Evolutionary conservation across 768 basidiomycete species (phyloP).

Genomic region (Mycena vulgaris): DNA sequence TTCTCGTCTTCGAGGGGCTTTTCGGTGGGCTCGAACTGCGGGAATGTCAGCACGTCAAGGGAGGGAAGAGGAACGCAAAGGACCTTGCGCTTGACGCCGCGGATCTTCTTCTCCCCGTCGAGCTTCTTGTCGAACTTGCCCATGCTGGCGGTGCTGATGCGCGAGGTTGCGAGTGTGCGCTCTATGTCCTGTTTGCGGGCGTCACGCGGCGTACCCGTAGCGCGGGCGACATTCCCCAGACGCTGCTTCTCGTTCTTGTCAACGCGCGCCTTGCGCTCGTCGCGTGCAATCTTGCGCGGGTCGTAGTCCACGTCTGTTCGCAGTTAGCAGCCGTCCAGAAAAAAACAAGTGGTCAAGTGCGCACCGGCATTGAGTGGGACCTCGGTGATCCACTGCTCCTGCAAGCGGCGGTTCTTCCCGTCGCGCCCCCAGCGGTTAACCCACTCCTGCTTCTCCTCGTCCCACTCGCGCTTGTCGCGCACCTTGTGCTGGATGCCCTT

Average conservation of each 20-base stretch:
- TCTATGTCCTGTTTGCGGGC: slow-evolving; percentile 83
- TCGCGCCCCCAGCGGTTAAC: slow-evolving; percentile 91
- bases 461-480: slow-evolving; percentile 89
- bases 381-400: slow-evolving; percentile 94
- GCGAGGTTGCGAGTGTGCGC: slow-evolving; percentile 79
- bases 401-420: slow-evolving; percentile 90
- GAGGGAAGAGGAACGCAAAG: slow-evolving; percentile 30
- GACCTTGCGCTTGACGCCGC: slow-evolving; percentile 95
- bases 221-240: slow-evolving; percentile 78
- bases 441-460: slow-evolving; percentile 96
- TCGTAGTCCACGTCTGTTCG: slow-evolving; percentile 85
- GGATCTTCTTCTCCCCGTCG: slow-evolving; percentile 91
- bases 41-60: background rate
- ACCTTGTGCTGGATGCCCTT: slow-evolving; percentile 92
- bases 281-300: slow-evolving; percentile 80
- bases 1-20: slow-evolving; percentile 76
- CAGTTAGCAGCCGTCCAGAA: background rate
- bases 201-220: slow-evolving; percentile 49
- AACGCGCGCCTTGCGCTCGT: slow-evolving; percentile 85
- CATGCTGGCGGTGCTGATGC: slow-evolving; percentile 93
- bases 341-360: slow-evolving; percentile 39
- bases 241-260: slow-evolving; percentile 90
- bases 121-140: slow-evolving; percentile 93
- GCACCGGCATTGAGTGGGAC: slow-evolving; percentile 89
- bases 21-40: slow-evolving; percentile 90